Conservation (phyloP, 140 eudicot genomes). For the Oenanthe javanica region DNA sequence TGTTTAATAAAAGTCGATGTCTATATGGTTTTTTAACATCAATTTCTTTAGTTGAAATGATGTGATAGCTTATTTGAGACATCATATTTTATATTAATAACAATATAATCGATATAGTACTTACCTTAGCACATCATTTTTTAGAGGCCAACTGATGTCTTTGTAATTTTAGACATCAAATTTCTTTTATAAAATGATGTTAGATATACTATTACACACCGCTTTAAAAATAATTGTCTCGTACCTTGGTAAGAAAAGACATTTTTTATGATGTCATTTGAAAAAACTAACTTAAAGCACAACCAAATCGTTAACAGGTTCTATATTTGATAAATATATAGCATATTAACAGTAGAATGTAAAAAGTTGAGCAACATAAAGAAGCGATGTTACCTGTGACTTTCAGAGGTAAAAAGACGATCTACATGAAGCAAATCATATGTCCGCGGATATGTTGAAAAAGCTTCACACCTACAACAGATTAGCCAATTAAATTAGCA, state of each 20-base stretch:
- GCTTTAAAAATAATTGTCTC: too few relatives aligned
- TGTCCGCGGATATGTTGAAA: constrained; percentile 60
- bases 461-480: constrained; percentile 54
- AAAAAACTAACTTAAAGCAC: not conserved
- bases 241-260: not conserved
- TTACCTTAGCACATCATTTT: too few relatives aligned
- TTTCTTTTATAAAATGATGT: too few relatives aligned
- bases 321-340: not conserved
- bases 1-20: too few relatives aligned
- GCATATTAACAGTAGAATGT: not conserved
- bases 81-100: too few relatives aligned
- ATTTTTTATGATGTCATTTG: not conserved
- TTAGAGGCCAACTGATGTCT: too few relatives aligned
- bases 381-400: not conserved
- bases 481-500: not conserved
- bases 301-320: not conserved
- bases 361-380: not conserved
- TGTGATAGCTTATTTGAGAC: too few relatives aligned
- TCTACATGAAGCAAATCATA: constrained; percentile 49
- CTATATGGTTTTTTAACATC: too few relatives aligned
- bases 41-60: too few relatives aligned
- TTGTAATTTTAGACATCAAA: too few relatives aligned
- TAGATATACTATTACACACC: too few relatives aligned
- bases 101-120: too few relatives aligned
- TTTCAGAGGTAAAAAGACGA: constrained; percentile 28